Evolutionary conservation across 805 yeast species (phyloP), one percentile per base, ranked within the genome.

Genomic region (Candida ortonii): DNA sequence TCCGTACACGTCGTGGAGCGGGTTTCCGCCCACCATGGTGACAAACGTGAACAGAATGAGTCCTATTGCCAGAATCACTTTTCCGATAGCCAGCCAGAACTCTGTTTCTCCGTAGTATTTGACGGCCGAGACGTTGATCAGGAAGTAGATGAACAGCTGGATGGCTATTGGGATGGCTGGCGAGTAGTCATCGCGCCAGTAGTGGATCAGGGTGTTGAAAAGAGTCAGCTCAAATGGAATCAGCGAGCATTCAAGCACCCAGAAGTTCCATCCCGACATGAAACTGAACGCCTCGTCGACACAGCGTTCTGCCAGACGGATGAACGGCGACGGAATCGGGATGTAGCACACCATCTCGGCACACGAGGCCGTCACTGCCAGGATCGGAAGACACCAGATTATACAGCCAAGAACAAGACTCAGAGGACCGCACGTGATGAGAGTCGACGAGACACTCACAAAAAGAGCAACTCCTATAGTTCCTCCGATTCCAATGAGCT

Each of bases 1-100:
- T 3, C 65, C 65, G 33, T 53, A 52, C 6, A 55, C 63, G 35
- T 67, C 70, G 27, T 63, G 66, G 21, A 57, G 41, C 7, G 78
- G 78, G 40, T 68, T 68, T 16, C 76, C 76, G 13, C 78, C 78
- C 33, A 66, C 66, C 75, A 70, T 70, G 21, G 73, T 65, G 35
- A 71, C 49, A 34, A 71, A 65, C 6, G 66, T 64, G 45, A 68
- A 70, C 22, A 66, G 35, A 39, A 70, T 58, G 25, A 70, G 61
- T 3, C 75, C 75, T 9, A 67, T 47, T 19, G 67, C 64, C 29
- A 71, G 55, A 7, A 67, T 38, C 36, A 70, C 63, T 43, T 71
- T 71, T 8, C 67, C 67, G 12, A 69, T 44, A 6, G 70, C 55
- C 16, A 67, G 52, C 67, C 70, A 68, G 37, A 70, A 71, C 46